Evolutionary conservation across 768 basidiomycete genomes (phyloP).

Genomic region (Boletus bicolor): DNA sequence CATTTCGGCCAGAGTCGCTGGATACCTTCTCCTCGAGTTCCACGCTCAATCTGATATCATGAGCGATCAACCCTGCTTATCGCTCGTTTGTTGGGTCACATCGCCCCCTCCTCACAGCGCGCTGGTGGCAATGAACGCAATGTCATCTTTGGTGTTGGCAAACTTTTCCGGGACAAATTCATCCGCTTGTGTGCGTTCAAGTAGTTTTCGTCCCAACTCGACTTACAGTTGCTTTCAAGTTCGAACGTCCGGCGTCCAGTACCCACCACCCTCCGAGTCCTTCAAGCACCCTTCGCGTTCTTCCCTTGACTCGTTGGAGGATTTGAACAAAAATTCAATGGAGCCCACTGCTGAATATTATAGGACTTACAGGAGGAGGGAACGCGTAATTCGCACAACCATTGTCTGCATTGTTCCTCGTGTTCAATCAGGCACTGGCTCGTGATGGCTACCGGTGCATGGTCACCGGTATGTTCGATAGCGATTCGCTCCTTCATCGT

Average conservation of each 20-base stretch:
- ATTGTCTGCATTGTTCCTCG: not conserved
- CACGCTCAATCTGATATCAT: not conserved
- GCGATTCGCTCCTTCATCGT: fast-evolving
- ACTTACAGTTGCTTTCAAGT: not conserved
- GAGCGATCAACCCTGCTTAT: not conserved
- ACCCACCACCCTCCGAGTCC: not conserved
- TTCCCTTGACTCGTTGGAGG: not conserved
- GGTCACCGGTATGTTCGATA: not conserved
- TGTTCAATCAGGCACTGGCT: not conserved
- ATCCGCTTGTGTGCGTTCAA: not conserved
- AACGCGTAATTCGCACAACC: not conserved
- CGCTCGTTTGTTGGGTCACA: not conserved
- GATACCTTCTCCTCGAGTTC: not conserved
- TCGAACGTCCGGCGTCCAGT: not conserved
- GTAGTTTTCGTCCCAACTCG: not conserved
- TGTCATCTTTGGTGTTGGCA: not conserved
- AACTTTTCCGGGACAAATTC: not conserved
- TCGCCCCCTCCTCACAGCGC: not conserved
- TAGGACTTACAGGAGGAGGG: not conserved
- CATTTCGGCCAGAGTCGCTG: not conserved
- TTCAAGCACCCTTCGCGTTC: not conserved
- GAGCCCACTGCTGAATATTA: not conserved
- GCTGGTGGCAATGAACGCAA: no score
- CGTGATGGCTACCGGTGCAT: not conserved
- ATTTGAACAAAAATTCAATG: not conserved